Conservation (phyloP, 1,139 yeast genomes). For the Saccharomycopsis hybrid region DNA sequence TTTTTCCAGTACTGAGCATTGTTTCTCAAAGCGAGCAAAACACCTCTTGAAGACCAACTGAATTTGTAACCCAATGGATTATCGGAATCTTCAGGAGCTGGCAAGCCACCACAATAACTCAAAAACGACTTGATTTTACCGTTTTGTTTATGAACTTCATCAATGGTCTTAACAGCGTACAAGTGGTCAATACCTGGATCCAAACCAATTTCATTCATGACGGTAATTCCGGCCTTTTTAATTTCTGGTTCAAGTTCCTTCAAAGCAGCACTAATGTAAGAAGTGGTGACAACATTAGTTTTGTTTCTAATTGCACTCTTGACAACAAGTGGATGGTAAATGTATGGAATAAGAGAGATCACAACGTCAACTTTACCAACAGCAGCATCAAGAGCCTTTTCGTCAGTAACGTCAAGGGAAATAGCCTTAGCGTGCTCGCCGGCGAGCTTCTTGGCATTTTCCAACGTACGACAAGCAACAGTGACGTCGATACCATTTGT, state of each 20-base stretch:
- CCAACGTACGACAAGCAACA: constrained; percentile 89
- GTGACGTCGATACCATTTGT: constrained; percentile 82
- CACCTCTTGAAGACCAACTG: constrained; percentile 99
- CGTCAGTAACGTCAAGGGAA: constrained; percentile 82
- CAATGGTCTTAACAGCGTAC: constrained; percentile 96
- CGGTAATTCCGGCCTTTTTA: constrained; percentile 79
- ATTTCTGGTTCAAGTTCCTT: constrained; percentile 72
- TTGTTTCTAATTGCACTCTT: constrained; percentile 87
- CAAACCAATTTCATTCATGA: constrained; percentile 89
- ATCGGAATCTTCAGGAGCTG: constrained; percentile 96
- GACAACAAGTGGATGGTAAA: constrained; percentile 86
- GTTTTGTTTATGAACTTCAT: constrained; percentile 85
- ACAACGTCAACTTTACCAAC: constrained; percentile 78
- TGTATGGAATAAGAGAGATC: constrained; percentile 93
- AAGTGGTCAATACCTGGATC: constrained; percentile 99
- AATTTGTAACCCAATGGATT: constrained; percentile 98
- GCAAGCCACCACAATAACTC: constrained; percentile 97
- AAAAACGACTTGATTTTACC: constrained; percentile 93
- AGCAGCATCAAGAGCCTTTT: constrained; percentile 65
- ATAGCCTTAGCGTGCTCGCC: constrained; percentile 75
- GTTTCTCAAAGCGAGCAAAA: constrained; percentile 88
- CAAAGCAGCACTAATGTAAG: constrained; percentile 91
- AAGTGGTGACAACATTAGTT: constrained; percentile 92
- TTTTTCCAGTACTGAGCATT: constrained; percentile 84
- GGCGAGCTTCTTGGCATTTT: constrained; percentile 82